Percentiles rank a stretch among this genome's conserved stretches.
Evolutionary conservation across 208 protist genomes (phyloP).

Genomic region (Wallacemonas sp.): DNA sequence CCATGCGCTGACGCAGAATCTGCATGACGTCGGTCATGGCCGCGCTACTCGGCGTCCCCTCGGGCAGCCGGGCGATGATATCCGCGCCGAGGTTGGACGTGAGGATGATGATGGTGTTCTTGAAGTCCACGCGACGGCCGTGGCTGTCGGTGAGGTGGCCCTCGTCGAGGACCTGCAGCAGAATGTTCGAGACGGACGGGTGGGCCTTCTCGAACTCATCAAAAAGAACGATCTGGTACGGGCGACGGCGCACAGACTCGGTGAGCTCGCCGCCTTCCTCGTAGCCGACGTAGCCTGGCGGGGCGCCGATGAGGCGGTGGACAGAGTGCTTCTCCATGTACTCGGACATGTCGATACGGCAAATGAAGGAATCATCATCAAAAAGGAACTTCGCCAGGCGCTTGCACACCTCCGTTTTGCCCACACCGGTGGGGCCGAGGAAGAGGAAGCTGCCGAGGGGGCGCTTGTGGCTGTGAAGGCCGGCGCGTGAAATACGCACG

Average conservation of each 20-base stretch:
- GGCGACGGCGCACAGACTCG: constrained; percentile 96
- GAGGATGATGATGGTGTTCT: constrained; percentile 98
- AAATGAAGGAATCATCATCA: constrained; percentile 96
- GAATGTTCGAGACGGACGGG: constrained; percentile 95
- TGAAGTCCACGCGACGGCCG: constrained; percentile 97
- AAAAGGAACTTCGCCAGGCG: constrained; percentile 95
- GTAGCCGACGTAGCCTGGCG: constrained; percentile 99
- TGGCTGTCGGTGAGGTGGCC: constrained; percentile 97
- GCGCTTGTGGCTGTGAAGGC: constrained; percentile 85
- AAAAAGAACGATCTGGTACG: constrained; percentile 98
- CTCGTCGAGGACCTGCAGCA: constrained; percentile 99
- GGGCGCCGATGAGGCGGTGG: constrained; percentile 96
- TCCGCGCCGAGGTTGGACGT: constrained; percentile 96
- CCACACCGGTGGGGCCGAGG: constrained; percentile 94
- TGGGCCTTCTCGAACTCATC: constrained; percentile 99
- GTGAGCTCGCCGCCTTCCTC: constrained; percentile 98
- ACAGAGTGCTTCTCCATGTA: constrained; percentile 98
- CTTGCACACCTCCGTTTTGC: constrained; percentile 98
- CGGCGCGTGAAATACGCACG: constrained; percentile 95
- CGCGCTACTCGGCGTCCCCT: constrained; percentile 43
- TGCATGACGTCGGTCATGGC: constrained; percentile 84
- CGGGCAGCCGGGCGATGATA: constrained; percentile 70
- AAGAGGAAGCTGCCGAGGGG: constrained; percentile 97
- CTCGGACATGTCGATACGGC: constrained; percentile 99
- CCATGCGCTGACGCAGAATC: constrained; percentile 87